Evolutionary conservation across 805 yeast species (phyloP).

Genomic region (Yamadazyma scolyti): DNA sequence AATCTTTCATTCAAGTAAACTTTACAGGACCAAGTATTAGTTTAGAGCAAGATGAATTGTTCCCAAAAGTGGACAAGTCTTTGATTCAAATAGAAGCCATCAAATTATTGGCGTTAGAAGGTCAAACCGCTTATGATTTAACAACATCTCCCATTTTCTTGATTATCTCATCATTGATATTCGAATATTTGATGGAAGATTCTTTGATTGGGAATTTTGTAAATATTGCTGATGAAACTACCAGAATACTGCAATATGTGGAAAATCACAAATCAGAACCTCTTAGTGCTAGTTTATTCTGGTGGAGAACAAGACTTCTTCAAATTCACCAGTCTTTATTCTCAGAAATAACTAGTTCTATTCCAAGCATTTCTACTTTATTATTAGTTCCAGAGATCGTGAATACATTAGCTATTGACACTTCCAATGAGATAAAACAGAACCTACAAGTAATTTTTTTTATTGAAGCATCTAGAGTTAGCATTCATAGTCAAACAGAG

Average conservation of each 20-base stretch:
- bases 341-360: constrained; percentile 55
- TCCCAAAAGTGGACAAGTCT: constrained; percentile 17
- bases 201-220: constrained; percentile 5
- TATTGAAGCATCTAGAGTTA: constrained; percentile 65
- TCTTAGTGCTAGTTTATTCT: constrained; percentile 46
- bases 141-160: constrained; percentile 33
- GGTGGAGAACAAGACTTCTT: constrained; percentile 77
- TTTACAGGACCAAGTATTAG: constrained; percentile 76
- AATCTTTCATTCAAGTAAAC: constrained; percentile 69
- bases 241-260: constrained; percentile 8
- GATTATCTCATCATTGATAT: constrained; percentile 24
- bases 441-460: constrained; percentile 47
- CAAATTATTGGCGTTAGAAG: constrained; percentile 49
- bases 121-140: constrained; percentile 66
- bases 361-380: constrained; percentile 39
- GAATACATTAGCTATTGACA: constrained; percentile 24
- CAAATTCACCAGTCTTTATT: constrained; percentile 62
- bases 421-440: constrained; percentile 24
- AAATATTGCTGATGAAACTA: constrained; percentile 4
- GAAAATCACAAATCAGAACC: constrained; percentile 19
- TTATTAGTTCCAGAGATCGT: constrained; percentile 32
- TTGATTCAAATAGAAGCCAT: constrained; percentile 29
- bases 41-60: constrained; percentile 26
- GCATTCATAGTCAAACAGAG: constrained; percentile 62
- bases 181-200: constrained; percentile 39